Percentiles rank a stretch among this genome's conserved stretches.
phyloP scores from a whole-genome alignment of 2,329 filamentous ascomycete species.

The Venturiaceae sp. region DNA sequence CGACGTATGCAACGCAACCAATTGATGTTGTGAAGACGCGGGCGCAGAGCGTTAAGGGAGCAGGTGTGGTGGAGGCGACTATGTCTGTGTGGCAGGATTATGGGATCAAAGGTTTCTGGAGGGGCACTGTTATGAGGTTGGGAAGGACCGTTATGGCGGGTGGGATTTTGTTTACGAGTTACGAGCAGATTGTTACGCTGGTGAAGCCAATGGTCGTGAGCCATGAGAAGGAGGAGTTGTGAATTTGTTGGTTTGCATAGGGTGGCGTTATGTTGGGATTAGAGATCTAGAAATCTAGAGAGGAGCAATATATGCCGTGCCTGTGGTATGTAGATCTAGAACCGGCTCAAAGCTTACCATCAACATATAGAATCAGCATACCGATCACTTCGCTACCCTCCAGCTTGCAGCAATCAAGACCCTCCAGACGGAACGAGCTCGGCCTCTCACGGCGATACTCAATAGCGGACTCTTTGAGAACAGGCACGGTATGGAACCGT shows the following conservation, averaged over 20 bases:
- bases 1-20: conserved; percentile 49
- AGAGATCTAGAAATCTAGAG: no score
- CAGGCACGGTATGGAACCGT: no score
- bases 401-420: no score
- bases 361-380: no score
- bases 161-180: conserved; percentile 56
- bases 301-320: no score
- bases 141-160: conserved; percentile 55
- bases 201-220: conserved; percentile 27
- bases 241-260: background rate
- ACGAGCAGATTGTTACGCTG: conserved; percentile 45
- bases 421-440: no score
- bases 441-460: no score
- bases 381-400: no score
- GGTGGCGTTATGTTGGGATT: no score
- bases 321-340: no score
- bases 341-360: no score
- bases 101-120: conserved; percentile 54
- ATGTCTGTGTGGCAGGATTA: conserved; percentile 44
- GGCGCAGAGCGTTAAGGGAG: conserved; percentile 48
- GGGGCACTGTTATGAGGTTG: conserved; percentile 57
- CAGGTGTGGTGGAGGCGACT: conserved; percentile 47
- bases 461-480: no score
- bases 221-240: background rate
- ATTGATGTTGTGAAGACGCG: conserved; percentile 57